phyloP scores from a whole-genome alignment of 345 rosid species.

The Odontarrhena argentea region DNA sequence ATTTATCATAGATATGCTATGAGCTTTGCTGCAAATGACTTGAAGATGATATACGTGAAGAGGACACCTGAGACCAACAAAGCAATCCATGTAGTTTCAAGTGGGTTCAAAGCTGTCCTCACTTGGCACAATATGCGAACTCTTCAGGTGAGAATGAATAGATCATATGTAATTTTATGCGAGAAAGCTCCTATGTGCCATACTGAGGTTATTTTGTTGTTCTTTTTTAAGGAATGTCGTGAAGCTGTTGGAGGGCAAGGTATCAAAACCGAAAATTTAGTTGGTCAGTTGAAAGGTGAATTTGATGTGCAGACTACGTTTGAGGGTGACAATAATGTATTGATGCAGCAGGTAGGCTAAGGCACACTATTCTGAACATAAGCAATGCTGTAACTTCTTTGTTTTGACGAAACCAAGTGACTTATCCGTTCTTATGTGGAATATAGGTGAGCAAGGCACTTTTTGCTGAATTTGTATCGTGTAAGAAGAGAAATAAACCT shows the following conservation, averaged over 20 bases:
- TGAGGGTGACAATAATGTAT: conserved; percentile 91
- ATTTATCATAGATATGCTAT: conserved; percentile 65
- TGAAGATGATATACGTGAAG: conserved; percentile 76
- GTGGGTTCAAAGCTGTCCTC: conserved; percentile 75
- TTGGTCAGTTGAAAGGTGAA: conserved; percentile 88
- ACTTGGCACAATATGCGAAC: conserved; percentile 96
- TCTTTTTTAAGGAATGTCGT: conserved; percentile 75
- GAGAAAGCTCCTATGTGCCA: conserved; percentile 1
- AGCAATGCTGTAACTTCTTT: neutral
- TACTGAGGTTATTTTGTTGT: neutral
- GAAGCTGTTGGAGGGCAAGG: conserved; percentile 99
- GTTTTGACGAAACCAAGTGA: conserved; percentile 11
- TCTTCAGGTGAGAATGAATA: conserved; percentile 67
- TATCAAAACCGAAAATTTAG: conserved; percentile 79
- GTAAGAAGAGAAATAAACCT: conserved; percentile 67
- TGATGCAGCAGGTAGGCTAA: conserved; percentile 86
- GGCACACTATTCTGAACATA: neutral
- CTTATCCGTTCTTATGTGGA: neutral
- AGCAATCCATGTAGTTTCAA: conserved; percentile 75
- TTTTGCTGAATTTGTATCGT: conserved; percentile 64
- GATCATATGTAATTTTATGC: neutral
- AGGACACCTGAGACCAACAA: conserved; percentile 82
- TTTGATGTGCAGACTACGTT: conserved; percentile 88
- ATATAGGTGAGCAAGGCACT: conserved; percentile 92
- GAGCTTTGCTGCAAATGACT: conserved; percentile 73